These are phyloP conservation scores for Priceomyces melissophilus DNA, from an alignment of 805 yeast species.

Conservation along the genomic window DNA sequence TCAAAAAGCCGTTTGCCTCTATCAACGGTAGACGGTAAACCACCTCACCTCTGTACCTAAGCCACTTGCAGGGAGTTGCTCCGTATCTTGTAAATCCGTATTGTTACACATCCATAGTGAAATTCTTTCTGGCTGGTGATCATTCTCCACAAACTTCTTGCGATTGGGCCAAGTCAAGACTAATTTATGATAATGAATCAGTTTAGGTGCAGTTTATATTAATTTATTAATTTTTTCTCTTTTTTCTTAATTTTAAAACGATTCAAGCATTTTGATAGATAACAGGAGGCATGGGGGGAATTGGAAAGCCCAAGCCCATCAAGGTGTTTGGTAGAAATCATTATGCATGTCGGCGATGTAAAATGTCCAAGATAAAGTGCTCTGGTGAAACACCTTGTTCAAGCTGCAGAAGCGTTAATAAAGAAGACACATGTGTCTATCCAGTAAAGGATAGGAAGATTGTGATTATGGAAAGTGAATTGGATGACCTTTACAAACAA, in stretches of 20 bases:
- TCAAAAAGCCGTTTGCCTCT: not conserved
- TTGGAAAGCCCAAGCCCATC: slow-evolving; percentile 25
- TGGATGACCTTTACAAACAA: slow-evolving; percentile 30
- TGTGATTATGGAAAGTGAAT: slow-evolving; percentile 41
- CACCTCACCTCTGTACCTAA: too few relatives aligned
- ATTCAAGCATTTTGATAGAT: not conserved
- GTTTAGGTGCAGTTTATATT: too few relatives aligned
- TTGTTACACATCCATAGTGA: too few relatives aligned
- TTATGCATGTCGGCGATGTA: slow-evolving; percentile 43
- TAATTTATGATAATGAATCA: too few relatives aligned
- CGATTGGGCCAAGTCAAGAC: too few relatives aligned
- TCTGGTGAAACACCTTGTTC: slow-evolving; percentile 42
- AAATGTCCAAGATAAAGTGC: slow-evolving; percentile 37
- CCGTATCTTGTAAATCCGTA: too few relatives aligned
- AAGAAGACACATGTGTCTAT: slow-evolving; percentile 30
- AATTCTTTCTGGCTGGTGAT: too few relatives aligned
- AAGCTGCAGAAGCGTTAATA: slow-evolving; percentile 33
- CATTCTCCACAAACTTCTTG: too few relatives aligned
- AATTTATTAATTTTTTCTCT: too few relatives aligned
- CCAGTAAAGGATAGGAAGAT: slow-evolving; percentile 39
- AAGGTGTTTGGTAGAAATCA: slow-evolving; percentile 42
- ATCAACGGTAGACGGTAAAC: too few relatives aligned
- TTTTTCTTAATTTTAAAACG: too few relatives aligned
- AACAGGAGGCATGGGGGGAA: not conserved
- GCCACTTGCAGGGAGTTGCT: too few relatives aligned